Conservation (phyloP, 2,329 filamentous ascomycete genomes). For the Diaporthe citri region DNA sequence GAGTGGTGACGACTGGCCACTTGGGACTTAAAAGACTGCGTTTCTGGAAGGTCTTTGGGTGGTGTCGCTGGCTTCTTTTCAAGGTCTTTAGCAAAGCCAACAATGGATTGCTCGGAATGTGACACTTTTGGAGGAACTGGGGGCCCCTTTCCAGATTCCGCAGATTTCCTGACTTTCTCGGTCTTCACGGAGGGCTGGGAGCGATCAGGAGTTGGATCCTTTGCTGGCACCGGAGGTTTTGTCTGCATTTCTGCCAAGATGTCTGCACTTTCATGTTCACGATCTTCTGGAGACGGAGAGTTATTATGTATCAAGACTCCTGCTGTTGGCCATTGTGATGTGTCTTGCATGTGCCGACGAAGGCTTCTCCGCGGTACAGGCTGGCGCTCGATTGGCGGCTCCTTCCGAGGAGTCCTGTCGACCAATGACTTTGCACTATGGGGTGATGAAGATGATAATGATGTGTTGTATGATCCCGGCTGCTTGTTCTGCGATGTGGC, state of each 20-base stretch:
- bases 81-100: background rate
- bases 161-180: background rate
- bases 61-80: conserved; percentile 30
- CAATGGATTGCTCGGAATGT: background rate
- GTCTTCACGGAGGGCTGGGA: background rate
- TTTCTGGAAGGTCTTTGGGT: conserved; percentile 14
- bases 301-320: conserved; percentile 40
- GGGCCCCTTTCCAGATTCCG: background rate
- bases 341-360: conserved; percentile 40
- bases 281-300: background rate
- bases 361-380: conserved; percentile 36
- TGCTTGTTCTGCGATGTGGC: conserved; percentile 9
- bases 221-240: conserved; percentile 12
- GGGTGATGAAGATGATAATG: conserved; percentile 4
- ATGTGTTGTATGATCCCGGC: background rate
- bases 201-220: background rate
- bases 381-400: conserved; percentile 18
- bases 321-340: conserved; percentile 41
- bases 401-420: conserved; percentile 25
- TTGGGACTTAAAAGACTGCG: background rate
- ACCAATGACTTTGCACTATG: background rate
- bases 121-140: background rate
- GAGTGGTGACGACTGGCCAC: background rate
- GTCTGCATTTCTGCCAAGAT: background rate
- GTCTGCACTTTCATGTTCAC: background rate